Conservation (phyloP, 2,329 filamentous ascomycete species). For the Lecanicillium sp. region DNA sequence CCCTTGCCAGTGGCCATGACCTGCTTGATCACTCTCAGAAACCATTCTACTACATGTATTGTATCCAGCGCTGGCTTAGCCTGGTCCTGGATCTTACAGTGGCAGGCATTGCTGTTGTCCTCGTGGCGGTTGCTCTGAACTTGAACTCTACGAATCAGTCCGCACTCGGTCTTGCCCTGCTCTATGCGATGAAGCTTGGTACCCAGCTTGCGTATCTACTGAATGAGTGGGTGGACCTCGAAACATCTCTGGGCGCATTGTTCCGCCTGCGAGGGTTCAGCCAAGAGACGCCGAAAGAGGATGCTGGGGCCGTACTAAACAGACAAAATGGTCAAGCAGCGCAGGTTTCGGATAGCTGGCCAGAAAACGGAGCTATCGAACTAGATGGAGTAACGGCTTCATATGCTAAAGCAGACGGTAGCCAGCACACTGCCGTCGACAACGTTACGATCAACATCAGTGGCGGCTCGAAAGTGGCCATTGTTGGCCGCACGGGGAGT, state of each 20-base stretch:
- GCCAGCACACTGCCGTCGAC: too few species aligned
- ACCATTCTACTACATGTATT: slow-evolving; percentile 40
- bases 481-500: background rate
- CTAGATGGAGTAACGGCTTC: slow-evolving; percentile 15
- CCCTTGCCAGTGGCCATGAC: slow-evolving; percentile 28
- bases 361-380: slow-evolving; percentile 12
- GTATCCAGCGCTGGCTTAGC: slow-evolving; percentile 43
- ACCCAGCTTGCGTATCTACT: slow-evolving; percentile 14
- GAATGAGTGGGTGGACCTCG: slow-evolving; percentile 18
- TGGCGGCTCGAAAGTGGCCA: background rate
- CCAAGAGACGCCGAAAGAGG: slow-evolving; percentile 12
- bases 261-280: slow-evolving; percentile 15
- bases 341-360: slow-evolving; percentile 14
- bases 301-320: slow-evolving; percentile 3
- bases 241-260: slow-evolving; percentile 18
- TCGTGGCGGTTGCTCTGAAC: slow-evolving; percentile 27
- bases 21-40: slow-evolving; percentile 38
- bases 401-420: slow-evolving; percentile 7
- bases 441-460: background rate
- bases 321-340: background rate
- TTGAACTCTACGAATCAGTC: slow-evolving; percentile 10
- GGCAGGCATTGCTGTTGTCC: slow-evolving; percentile 8
- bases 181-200: slow-evolving; percentile 15
- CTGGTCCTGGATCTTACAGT: slow-evolving; percentile 36
- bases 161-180: slow-evolving; percentile 9